Base-by-base conservation (phyloP, 768 basidiomycete genomes). In the Lepiota venenata region DNA sequence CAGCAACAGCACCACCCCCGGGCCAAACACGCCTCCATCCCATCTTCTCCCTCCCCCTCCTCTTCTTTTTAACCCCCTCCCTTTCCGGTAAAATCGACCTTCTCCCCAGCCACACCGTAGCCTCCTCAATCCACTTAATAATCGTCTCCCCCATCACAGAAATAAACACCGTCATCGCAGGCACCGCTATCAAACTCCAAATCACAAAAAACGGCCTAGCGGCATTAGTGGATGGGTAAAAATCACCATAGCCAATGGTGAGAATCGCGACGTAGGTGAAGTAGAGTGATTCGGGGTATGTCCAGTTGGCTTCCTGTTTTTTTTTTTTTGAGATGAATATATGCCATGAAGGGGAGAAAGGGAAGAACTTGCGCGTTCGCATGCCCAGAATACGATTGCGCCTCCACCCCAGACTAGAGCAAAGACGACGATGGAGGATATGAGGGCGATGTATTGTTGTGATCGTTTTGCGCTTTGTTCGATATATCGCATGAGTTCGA, bases 101-200 rank as follows among this genome's bases (percentile, higher is more conserved):
- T 29, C 60, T 49, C 2, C 67, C 65, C 10, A 66, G 40, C 61
- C 71, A 70, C 1, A 68, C 56, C 11, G 71, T 68, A 10, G 63
- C 64, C n/a, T 67, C 57, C 44, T 67, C 61, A 14, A 77, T 57
- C 59, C 63, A 65, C n/a, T 60, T 61, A 0, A 78, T 73, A 20
- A 88, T 67, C 38, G 74, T 72, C 16, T 80, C 77, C 0, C 74
- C 76, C 32, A 85, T 67, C 43, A 79, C 77, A 22, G 78, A 69
- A n/a, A 77, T 73, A 1, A 77, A 55, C 0, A 74, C 67, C 1
- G 74, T 77, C 52, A 77, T 68, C 2, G 73, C 67, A 2, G 74
- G 75, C 0, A 75, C 66, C 1, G 74, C 68, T 20, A 74, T 64
- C 36, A 75, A 58, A 25, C 70, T 71, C 73, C 75, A 75, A 2